Evolutionary conservation across 768 basidiomycete genomes (phyloP).

Genomic region (Suillus subalutaceus): DNA sequence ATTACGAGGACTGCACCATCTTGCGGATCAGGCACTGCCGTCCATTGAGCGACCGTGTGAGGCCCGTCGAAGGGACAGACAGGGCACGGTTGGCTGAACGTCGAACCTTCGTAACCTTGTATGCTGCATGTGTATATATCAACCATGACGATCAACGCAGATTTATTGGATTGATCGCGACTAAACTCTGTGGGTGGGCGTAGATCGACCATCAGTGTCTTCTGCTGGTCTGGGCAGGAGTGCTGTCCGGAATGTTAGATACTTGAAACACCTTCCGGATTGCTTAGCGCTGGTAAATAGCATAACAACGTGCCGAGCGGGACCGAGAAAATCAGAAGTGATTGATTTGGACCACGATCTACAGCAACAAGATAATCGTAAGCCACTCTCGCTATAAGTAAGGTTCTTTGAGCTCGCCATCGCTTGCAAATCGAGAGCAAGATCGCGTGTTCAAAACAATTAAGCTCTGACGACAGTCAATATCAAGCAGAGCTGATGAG

Average conservation of each 20-base stretch:
- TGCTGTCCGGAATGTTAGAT: neutral
- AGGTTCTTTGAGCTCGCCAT: neutral
- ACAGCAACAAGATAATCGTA: neutral
- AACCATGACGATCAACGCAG: neutral
- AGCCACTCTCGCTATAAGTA: neutral
- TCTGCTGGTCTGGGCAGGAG: neutral
- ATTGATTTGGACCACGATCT: neutral
- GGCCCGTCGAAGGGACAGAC: constrained; percentile 82
- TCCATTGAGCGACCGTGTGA: too few species aligned
- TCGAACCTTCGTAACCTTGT: neutral
- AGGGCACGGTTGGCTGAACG: neutral
- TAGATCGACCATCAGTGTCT: neutral
- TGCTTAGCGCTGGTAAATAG: neutral
- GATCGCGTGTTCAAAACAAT: neutral
- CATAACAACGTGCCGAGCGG: neutral
- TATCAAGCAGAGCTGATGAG: neutral
- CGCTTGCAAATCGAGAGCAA: neutral
- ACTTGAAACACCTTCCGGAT: neutral
- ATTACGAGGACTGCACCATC: constrained; percentile 91
- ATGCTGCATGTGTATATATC: neutral
- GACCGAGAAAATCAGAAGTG: neutral
- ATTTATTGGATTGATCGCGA: too few species aligned
- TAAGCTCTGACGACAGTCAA: neutral
- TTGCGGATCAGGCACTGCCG: constrained; percentile 89
- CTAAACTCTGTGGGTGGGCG: neutral